Evolutionary conservation across 306 rosid genomes (phyloP), one percentile per base, ranked within the genome.

Genomic region (Lathyrus tuberosus): DNA sequence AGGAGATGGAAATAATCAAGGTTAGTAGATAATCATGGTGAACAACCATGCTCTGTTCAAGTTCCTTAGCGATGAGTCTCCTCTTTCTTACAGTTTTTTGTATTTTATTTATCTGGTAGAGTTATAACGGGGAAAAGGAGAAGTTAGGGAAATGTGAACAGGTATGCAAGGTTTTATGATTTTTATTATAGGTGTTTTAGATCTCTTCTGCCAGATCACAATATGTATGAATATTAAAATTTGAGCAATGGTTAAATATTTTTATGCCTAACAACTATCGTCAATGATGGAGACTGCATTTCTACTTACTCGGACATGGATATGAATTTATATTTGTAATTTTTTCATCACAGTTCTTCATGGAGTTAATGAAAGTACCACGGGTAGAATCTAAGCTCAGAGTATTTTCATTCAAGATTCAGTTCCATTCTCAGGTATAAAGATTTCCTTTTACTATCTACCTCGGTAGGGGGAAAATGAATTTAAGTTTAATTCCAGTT

Each of bases 81-180:
- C n/a, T 33, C 11, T 54, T 42, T 68, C 69, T 80, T 22, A n/a
- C 68, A 65, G 71, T 66, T 65, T 75, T 59, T 73, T 20, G 33
- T 67, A 57, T 76, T 73, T 47, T 69, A 65, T 75, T 65, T 13
- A 10, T 26, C 52, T 63, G 77, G 67, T 57, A 93, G 98, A 91
- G 87, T 52, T 90, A 88, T 59, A 76, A 77, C 7, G 98, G 97
- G 75, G 97, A 90, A 51, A 90, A 81, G 84, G 91, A 88, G 78
- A 93, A 86, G 82, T 75, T 90, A 52, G 98, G 98, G 74, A 90
- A 85, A 84, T 93, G 97, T 56, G 98, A 93, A 85, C 97, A 93
- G 98, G 98, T 93, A 73, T 31, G 61, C 46, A 76, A 38, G 37
- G 53, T 75, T 66, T 73, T 48, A 44, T 57, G 8, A 6, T 64